Conservation (phyloP, 2,329 filamentous ascomycete species). For the Albophoma yamanashiensis region DNA sequence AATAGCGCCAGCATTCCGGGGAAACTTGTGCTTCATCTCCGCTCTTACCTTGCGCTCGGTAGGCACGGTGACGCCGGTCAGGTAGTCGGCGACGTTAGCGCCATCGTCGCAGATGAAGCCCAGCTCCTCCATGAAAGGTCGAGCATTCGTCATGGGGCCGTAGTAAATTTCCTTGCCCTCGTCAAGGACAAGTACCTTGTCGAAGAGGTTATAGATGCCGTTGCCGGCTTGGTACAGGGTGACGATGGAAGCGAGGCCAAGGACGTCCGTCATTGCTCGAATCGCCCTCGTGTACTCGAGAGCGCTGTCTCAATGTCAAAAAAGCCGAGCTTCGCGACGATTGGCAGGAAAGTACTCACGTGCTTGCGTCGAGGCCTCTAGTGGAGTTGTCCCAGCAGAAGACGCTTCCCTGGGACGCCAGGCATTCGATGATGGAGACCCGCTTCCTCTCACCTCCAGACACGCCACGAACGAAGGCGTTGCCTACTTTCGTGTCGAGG, state of each 20-base stretch:
- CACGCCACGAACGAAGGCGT: slow-evolving; percentile 55
- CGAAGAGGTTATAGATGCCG: slow-evolving; percentile 58
- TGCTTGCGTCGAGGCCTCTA: slow-evolving; percentile 54
- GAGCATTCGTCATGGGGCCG: slow-evolving; percentile 45
- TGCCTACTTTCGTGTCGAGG: slow-evolving; percentile 54
- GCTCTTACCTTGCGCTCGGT: slow-evolving; percentile 53
- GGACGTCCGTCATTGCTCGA: slow-evolving; percentile 52
- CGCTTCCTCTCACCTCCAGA: slow-evolving; percentile 60
- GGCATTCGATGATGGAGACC: slow-evolving; percentile 55
- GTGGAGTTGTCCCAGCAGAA: slow-evolving; percentile 61
- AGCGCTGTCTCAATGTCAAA: slow-evolving; percentile 23
- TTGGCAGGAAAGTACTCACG: slow-evolving; percentile 19
- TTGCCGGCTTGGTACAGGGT: slow-evolving; percentile 62
- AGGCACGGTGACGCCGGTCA: slow-evolving; percentile 56
- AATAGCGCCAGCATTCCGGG: slow-evolving; percentile 33
- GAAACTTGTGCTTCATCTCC: slow-evolving; percentile 28
- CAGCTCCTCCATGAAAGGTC: slow-evolving; percentile 52
- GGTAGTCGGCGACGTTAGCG: slow-evolving; percentile 54
- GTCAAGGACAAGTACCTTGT: slow-evolving; percentile 59
- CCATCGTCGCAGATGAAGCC: slow-evolving; percentile 53
- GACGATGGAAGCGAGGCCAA: slow-evolving; percentile 49
- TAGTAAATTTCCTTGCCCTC: slow-evolving; percentile 57
- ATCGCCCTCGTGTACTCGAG: slow-evolving; percentile 50
- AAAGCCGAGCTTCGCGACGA: background rate
- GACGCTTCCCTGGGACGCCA: slow-evolving; percentile 47